These are phyloP conservation scores for Fusarium algeriense DNA, from an alignment of 2,329 filamentous ascomycete species.

Conservation along the genomic window DNA sequence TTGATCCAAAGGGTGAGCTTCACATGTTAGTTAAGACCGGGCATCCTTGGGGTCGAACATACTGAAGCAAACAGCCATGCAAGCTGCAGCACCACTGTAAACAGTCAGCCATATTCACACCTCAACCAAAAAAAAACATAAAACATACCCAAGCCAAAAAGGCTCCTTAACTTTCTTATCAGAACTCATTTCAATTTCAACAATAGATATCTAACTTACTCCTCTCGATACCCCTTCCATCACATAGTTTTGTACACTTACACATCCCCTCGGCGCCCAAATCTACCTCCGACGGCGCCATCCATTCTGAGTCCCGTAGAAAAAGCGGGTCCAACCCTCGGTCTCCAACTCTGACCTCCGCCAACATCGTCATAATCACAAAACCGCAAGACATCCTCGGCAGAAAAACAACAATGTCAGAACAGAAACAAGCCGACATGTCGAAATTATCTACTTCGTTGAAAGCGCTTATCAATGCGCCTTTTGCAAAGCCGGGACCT, in stretches of 20 bases:
- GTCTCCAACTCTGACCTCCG: constrained; percentile 39
- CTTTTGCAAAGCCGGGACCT: constrained; percentile 74
- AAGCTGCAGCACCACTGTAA: constrained; percentile 57
- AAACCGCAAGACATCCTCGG: constrained; percentile 31
- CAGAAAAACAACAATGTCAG: constrained; percentile 26
- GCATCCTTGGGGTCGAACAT: constrained; percentile 24
- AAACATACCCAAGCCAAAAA: constrained; percentile 59
- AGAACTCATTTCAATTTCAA: constrained; percentile 27
- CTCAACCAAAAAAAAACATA: rapidly evolving
- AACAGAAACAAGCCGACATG: constrained; percentile 61
- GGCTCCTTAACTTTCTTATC: constrained; percentile 53
- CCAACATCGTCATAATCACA: constrained; percentile 26
- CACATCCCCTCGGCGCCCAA: constrained; percentile 21
- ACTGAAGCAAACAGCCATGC: constrained; percentile 62
- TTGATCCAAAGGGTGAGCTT: constrained; percentile 60
- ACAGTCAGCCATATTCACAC: not conserved
- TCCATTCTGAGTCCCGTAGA: constrained; percentile 27
- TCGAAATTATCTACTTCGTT: constrained; percentile 78
- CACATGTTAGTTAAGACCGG: not conserved
- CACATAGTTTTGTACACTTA: constrained; percentile 30
- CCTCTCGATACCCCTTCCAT: not conserved
- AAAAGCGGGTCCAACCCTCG: constrained; percentile 35
- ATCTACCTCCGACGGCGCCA: constrained; percentile 24
- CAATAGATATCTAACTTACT: not conserved
- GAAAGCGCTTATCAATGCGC: constrained; percentile 79